These are phyloP conservation scores for Neofusicoccum umdonicola DNA, from an alignment of 2,329 filamentous ascomycete species.

Conservation along the genomic window DNA sequence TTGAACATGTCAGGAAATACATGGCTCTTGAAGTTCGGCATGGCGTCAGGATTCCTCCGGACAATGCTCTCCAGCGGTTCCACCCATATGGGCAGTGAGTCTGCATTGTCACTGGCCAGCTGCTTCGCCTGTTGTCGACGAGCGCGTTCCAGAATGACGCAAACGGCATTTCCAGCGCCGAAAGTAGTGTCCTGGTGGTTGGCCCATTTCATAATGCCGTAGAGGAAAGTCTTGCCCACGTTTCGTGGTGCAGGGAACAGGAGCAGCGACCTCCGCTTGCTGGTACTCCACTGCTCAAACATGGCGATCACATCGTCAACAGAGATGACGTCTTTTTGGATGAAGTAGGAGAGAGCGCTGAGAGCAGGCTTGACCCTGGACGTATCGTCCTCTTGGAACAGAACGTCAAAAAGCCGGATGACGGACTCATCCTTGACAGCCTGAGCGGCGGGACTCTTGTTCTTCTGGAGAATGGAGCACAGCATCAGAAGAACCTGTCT, in stretches of 20 bases:
- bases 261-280: not conserved
- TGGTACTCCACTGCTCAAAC: constrained; percentile 6
- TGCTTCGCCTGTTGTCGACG: constrained; percentile 15
- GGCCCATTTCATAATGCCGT: constrained; percentile 35
- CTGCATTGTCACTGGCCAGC: not conserved
- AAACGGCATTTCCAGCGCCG: constrained; percentile 38
- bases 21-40: constrained; percentile 44
- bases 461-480: constrained; percentile 35
- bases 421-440: constrained; percentile 22
- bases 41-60: constrained; percentile 33
- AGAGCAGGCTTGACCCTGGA: constrained; percentile 68
- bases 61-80: constrained; percentile 35
- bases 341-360: constrained; percentile 63
- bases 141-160: constrained; percentile 33
- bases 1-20: constrained; percentile 49
- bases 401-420: constrained; percentile 54
- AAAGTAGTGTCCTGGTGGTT: constrained; percentile 40
- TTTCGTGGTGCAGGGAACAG: not conserved
- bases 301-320: constrained; percentile 28
- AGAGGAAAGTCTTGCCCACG: constrained; percentile 17
- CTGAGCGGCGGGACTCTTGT: constrained; percentile 18
- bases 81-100: constrained; percentile 36
- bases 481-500: constrained; percentile 45
- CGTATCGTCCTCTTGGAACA: constrained; percentile 60
- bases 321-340: constrained; percentile 59